Evolutionary conservation across 2,329 filamentous ascomycete genomes (phyloP).

Genomic region (Fusarium chlamydosporum): DNA sequence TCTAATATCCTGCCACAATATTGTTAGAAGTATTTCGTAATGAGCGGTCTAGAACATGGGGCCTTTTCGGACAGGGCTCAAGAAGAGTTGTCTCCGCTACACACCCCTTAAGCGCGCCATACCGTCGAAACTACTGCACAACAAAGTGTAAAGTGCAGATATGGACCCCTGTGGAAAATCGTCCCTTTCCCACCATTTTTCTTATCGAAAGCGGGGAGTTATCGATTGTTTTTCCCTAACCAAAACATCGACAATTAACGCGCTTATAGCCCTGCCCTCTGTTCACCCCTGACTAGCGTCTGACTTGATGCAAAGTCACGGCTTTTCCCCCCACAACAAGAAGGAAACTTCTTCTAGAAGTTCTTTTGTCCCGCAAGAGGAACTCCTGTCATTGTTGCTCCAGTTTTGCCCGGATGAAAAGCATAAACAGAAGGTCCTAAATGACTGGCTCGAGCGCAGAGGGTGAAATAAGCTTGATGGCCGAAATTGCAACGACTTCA

Average conservation of each 20-base stretch:
- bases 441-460: neutral
- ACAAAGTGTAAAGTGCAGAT: conserved; percentile 32
- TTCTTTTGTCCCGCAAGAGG: conserved; percentile 25
- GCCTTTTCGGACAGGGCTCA: neutral
- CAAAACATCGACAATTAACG: conserved; percentile 30
- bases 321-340: conserved; percentile 29
- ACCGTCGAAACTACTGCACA: conserved; percentile 29
- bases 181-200: conserved; percentile 36
- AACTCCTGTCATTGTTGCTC: conserved; percentile 29
- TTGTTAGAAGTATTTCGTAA: conserved; percentile 5
- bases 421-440: conserved; percentile 34
- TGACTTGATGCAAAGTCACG: conserved; percentile 28
- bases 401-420: conserved; percentile 37
- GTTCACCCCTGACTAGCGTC: conserved; percentile 38
- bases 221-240: conserved; percentile 22
- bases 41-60: conserved; percentile 35
- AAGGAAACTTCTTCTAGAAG: conserved; percentile 39
- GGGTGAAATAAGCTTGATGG: conserved; percentile 12
- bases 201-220: conserved; percentile 34
- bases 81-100: conserved; percentile 23
- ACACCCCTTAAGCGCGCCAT: conserved; percentile 15
- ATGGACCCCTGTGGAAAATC: conserved; percentile 35
- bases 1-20: conserved; percentile 15
- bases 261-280: conserved; percentile 31
- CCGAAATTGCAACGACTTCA: conserved; percentile 21